Conservation (phyloP, 768 basidiomycete species). For the Xerocomellus intermedius region DNA sequence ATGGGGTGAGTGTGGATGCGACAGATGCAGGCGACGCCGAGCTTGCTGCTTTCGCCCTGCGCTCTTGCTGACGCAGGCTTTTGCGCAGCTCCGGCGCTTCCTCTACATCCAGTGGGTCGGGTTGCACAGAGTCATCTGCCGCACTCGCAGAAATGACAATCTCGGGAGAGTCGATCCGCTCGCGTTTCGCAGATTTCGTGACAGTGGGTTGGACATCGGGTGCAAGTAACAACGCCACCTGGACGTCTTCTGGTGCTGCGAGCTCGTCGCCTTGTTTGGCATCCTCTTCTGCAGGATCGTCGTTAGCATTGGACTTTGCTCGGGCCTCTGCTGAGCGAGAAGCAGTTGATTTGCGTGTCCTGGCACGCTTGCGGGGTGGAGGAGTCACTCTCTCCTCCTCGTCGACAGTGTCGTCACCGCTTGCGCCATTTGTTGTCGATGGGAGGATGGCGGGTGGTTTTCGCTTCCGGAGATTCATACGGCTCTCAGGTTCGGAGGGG, state of each 20-base stretch:
- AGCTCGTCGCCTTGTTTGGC: conserved; percentile 1
- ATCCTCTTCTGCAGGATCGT: conserved; percentile 6
- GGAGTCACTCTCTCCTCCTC: conserved; percentile 30
- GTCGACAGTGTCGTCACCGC: conserved; percentile 34
- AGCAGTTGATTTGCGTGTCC: conserved; percentile 24
- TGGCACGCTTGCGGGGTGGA: conserved; percentile 32
- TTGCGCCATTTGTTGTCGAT: conserved; percentile 29
- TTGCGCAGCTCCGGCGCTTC: conserved; percentile 26
- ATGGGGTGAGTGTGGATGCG: conserved; percentile 31
- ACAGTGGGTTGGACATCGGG: conserved; percentile 11
- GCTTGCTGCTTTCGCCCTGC: conserved; percentile 20
- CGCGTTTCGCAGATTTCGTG: conserved; percentile 22
- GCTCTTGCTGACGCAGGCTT: conserved; percentile 31
- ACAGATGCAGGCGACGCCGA: conserved; percentile 28
- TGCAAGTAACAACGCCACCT: conserved; percentile 16
- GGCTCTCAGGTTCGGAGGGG: conserved; percentile 29
- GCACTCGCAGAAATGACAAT: conserved; percentile 1
- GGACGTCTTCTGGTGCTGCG: neutral
- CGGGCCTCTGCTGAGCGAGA: conserved; percentile 6
- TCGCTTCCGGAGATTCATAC: conserved; percentile 35
- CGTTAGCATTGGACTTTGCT: conserved; percentile 3
- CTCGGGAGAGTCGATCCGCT: conserved; percentile 20
- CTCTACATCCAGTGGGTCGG: conserved; percentile 17
- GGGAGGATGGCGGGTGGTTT: conserved; percentile 24
- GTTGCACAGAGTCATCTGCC: conserved; percentile 10